These are phyloP conservation scores for Exophiala bonariae DNA, from an alignment of 2,329 filamentous ascomycete species.

Conservation along the genomic window DNA sequence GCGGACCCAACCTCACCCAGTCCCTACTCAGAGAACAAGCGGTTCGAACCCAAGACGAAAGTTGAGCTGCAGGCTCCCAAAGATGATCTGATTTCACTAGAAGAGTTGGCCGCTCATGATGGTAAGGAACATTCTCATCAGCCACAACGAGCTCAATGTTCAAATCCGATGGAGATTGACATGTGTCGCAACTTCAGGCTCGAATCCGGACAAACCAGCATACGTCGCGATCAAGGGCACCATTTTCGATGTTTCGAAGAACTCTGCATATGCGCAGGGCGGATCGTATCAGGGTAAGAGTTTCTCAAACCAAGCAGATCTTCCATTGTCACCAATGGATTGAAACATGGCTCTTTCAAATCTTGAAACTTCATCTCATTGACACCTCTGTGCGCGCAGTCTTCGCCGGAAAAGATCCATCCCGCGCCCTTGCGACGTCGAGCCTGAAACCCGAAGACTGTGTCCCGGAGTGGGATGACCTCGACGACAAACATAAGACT, in stretches of 20 bases:
- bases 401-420: slow-evolving; percentile 93
- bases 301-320: too few relatives aligned
- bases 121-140: slow-evolving; percentile 57
- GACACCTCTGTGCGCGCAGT: too few relatives aligned
- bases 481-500: slow-evolving; percentile 81
- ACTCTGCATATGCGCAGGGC: slow-evolving; percentile 78
- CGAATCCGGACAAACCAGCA: slow-evolving; percentile 50
- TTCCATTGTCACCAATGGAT: background rate
- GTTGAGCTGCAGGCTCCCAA: slow-evolving; percentile 76
- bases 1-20: slow-evolving; percentile 27
- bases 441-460: slow-evolving; percentile 86
- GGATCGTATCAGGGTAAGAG: slow-evolving; percentile 82
- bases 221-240: slow-evolving; percentile 75
- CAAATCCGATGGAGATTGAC: background rate
- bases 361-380: too few relatives aligned
- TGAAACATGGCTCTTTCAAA: too few relatives aligned
- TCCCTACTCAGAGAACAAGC: slow-evolving; percentile 32
- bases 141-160: background rate
- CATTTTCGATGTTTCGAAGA: slow-evolving; percentile 91
- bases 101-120: slow-evolving; percentile 77
- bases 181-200: slow-evolving; percentile 31
- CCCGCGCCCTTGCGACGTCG: slow-evolving; percentile 82
- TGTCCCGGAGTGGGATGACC: slow-evolving; percentile 75
- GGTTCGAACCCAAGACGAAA: slow-evolving; percentile 42
- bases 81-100: slow-evolving; percentile 77